Evolutionary conservation across 2,329 filamentous ascomycete genomes (phyloP), one percentile per base, ranked within the genome.

Genomic region (Emmonsia crescens): DNA sequence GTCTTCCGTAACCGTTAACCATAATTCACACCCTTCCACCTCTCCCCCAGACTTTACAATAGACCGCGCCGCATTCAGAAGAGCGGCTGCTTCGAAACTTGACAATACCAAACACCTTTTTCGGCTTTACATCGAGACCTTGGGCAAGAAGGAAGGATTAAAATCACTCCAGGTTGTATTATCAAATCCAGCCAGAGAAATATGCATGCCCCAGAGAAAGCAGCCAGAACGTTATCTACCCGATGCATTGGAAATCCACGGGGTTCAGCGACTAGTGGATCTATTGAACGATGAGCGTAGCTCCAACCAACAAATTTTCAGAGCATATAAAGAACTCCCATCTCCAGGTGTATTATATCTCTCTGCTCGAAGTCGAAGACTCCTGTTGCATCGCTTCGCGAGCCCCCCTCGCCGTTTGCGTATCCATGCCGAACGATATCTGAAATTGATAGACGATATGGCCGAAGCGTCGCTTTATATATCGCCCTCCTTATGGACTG

Each of bases 401-500:
- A 81, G 83, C 54, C 76, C 77, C 14, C 68, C 64, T 10, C 68
- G 75, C 48, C 71, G 71, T 51, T 71, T 73, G 33, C 71, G 69
- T 66, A 67, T 69, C 21, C 55, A 95, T 91, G 88, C 79, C 89
- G 68, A 75, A 57, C 87, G 89, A 60, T 97, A 93, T 74, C 87
- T 96, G 65, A 85, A 86, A 5, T 78, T 96, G 29, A 80, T 97
- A 21, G 86, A 92, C 65, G 93, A 99, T 68, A 87, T 95, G 77
- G 88, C 89, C 68, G 80, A 80, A 60, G 83, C 85, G n/a, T 83
- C 85, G 1, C 83, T 96, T 52, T 82, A 86, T 0, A 77, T 97
- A 61, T 83, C 80, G 0, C 77, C 76, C 5, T 76, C 79, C 0
- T 85, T 96, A 70, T 99, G 92, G 92, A 96, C 89, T 64, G 85